phyloP scores from a whole-genome alignment of 768 basidiomycete species.

The Kwoniella europaea region DNA sequence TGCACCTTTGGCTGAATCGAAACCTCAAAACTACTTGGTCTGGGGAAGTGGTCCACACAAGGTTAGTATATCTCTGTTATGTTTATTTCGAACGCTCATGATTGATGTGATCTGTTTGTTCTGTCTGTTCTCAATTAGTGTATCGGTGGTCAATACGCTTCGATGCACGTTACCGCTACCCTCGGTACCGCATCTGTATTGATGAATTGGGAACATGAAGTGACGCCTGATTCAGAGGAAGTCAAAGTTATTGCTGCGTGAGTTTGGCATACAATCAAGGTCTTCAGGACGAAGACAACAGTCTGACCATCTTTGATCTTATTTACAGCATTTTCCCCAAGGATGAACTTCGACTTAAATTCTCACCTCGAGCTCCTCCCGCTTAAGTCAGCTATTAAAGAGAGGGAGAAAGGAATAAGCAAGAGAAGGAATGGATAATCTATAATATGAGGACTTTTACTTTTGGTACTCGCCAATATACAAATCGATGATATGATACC shows the following conservation, averaged over 20 bases:
- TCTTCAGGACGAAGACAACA: neutral
- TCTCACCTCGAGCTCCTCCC: conserved; percentile 66
- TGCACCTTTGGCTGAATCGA: conserved; percentile 70
- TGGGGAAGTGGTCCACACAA: conserved; percentile 90
- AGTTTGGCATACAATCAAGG: conserved; percentile 32
- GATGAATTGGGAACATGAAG: conserved; percentile 84
- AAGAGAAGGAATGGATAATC: too few relatives aligned
- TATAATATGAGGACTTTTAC: too few relatives aligned
- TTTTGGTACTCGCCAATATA: too few relatives aligned
- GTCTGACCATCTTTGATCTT: neutral
- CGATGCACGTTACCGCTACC: conserved; percentile 83
- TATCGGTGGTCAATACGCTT: conserved; percentile 90
- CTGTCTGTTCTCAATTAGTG: conserved; percentile 61
- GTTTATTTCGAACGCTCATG: neutral
- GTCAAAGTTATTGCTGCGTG: conserved; percentile 92
- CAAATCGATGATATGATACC: too few relatives aligned
- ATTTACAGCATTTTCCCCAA: conserved; percentile 76
- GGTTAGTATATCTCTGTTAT: conserved; percentile 34
- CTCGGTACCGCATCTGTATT: conserved; percentile 79
- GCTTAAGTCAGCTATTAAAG: conserved; percentile 20
- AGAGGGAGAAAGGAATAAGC: too few relatives aligned
- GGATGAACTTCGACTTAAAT: conserved; percentile 82
- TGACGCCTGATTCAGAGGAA: conserved; percentile 77
- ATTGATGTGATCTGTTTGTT: conserved; percentile 7
- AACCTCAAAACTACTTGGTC: conserved; percentile 91